These are phyloP conservation scores for Paraglomus brasilianum DNA, from an alignment of 192 early-diverging fungal species.

Conservation along the genomic window DNA sequence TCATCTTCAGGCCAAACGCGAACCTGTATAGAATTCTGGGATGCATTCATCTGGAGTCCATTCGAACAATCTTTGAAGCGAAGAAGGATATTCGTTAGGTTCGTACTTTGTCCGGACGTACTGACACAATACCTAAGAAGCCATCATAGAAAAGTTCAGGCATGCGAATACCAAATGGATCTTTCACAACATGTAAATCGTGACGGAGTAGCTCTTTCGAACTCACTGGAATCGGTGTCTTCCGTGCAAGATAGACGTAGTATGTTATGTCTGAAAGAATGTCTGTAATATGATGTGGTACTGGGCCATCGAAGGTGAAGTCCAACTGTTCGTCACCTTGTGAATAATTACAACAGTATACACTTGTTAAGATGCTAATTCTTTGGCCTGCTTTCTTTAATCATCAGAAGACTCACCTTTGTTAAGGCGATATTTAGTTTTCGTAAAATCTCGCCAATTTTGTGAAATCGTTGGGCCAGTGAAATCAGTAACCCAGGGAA, in stretches of 20 bases:
- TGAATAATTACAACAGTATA: no score
- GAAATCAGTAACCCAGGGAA: conserved; percentile 72
- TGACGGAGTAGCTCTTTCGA: background rate
- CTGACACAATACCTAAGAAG: conserved; percentile 52
- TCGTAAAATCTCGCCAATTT: conserved; percentile 60
- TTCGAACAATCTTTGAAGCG: conserved; percentile 59
- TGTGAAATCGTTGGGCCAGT: conserved; percentile 45
- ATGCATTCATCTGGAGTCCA: conserved; percentile 78
- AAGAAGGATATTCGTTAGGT: conserved; percentile 65
- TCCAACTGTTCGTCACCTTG: conserved; percentile 69
- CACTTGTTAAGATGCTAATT: background rate
- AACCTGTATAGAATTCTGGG: conserved; percentile 65
- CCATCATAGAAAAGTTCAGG: no score
- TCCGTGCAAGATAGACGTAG: conserved; percentile 65
- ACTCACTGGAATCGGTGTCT: conserved; percentile 56
- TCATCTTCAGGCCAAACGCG: background rate
- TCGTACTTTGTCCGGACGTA: conserved; percentile 69
- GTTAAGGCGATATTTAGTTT: conserved; percentile 67
- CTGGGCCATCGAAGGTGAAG: conserved; percentile 61
- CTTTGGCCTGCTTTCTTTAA: background rate
- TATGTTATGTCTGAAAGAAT: conserved; percentile 70
- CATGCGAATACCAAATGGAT: background rate
- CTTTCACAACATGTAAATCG: background rate
- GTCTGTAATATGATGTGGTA: conserved; percentile 69
- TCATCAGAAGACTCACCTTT: conserved; percentile 38